A percentile compares a stretch with the other conserved stretches of the same genome.
Evolutionary conservation across 2,329 filamentous ascomycete genomes (phyloP).

Genomic region (Alternaria sp.): DNA sequence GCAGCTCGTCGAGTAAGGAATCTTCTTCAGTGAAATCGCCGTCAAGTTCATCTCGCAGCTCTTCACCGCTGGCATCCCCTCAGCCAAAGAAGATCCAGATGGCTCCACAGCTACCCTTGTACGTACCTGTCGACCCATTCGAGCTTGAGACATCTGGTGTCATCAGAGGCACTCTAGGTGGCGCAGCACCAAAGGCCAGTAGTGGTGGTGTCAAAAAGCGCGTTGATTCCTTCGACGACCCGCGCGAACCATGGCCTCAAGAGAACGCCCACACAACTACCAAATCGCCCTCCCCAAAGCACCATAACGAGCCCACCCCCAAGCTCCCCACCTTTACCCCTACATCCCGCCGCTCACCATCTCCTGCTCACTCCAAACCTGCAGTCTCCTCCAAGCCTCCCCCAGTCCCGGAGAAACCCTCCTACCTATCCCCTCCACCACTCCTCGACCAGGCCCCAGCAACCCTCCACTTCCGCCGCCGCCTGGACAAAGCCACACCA

Average conservation of each 20-base stretch:
- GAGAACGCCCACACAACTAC: constrained; percentile 10
- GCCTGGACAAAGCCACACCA: constrained; percentile 45
- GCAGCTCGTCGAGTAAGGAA: constrained; percentile 29
- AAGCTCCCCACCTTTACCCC: constrained; percentile 19
- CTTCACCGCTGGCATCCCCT: constrained; percentile 33
- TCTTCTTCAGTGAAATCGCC: constrained; percentile 28
- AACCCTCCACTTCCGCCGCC: constrained; percentile 25
- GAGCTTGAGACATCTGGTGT: constrained; percentile 14
- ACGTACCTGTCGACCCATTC: constrained; percentile 34
- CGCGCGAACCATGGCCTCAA: constrained; percentile 33
- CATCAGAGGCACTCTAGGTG: constrained; percentile 17
- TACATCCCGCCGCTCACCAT: constrained; percentile 14
- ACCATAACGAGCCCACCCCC: constrained; percentile 20
- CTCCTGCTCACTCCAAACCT: constrained; percentile 1
- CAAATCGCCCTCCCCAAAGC: constrained; percentile 13
- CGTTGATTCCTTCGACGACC: constrained; percentile 30
- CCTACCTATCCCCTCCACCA: constrained; percentile 11
- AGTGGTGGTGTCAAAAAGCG: constrained; percentile 16
- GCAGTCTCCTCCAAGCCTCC: constrained; percentile 8
- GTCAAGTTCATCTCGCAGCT: constrained; percentile 23
- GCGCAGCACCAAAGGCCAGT: constrained; percentile 10
- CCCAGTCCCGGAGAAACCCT: constrained; percentile 6
- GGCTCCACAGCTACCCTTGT: constrained; percentile 15
- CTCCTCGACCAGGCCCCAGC: constrained; percentile 7
- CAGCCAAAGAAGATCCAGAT: constrained; percentile 15